Percentiles rank a stretch among this genome's conserved stretches.
These are phyloP conservation scores for Starmerella potacharoeniae DNA, from an alignment of 805 yeast genomes.

Conservation along the genomic window DNA sequence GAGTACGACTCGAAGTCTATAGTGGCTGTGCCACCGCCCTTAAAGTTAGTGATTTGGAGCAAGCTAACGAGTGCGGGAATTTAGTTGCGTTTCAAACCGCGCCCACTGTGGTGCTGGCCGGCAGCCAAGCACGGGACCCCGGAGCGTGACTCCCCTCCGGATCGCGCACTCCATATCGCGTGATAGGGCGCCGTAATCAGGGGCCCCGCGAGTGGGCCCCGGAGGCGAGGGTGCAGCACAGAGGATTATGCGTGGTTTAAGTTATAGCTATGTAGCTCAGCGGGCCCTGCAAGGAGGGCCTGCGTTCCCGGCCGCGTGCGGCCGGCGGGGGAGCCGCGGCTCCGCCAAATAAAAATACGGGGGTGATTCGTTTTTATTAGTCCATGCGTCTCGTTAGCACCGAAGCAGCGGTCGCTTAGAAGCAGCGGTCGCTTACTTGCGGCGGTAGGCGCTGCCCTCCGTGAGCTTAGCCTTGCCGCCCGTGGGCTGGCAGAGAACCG, in stretches of 20 bases:
- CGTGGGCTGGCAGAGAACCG: constrained; percentile 96
- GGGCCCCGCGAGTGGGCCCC: too few relatives aligned
- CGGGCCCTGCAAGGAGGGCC: neutral
- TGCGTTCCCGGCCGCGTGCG: neutral
- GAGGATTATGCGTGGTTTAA: neutral
- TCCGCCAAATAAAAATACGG: constrained; percentile 7
- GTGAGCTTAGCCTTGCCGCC: constrained; percentile 99
- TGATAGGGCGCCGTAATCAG: too few relatives aligned
- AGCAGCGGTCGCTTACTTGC: constrained; percentile 51
- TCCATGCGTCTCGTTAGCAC: constrained; percentile 2
- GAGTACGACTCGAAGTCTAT: too few relatives aligned
- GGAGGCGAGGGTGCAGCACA: neutral
- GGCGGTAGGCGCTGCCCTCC: constrained; percentile 99
- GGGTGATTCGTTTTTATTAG: constrained; percentile 5
- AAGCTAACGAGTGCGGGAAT: too few relatives aligned
- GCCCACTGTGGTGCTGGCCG: too few relatives aligned
- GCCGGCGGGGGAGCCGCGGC: constrained; percentile 4
- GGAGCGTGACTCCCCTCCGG: too few relatives aligned
- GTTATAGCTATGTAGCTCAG: neutral
- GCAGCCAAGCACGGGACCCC: too few relatives aligned
- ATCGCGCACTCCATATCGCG: too few relatives aligned
- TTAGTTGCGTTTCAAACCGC: too few relatives aligned
- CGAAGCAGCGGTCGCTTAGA: neutral
- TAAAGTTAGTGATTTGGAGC: too few relatives aligned
- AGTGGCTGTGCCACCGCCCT: too few relatives aligned